phyloP scores from a whole-genome alignment of 148 eudicot species.

The Hydrangea macrophylla region DNA sequence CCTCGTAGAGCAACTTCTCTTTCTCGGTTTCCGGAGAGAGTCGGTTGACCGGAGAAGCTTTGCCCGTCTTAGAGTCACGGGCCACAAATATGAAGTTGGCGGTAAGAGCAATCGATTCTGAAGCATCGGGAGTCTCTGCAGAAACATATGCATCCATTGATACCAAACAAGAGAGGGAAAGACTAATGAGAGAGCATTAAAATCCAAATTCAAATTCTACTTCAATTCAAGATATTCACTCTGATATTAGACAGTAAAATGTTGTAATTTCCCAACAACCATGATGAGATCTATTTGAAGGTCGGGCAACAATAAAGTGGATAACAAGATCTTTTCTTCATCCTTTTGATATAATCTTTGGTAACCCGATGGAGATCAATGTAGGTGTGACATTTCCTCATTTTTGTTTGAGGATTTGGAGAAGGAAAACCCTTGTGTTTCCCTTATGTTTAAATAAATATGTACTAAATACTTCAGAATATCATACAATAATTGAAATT shows the following conservation, averaged over 20 bases:
- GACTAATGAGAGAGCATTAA: too few relatives aligned
- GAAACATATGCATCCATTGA: neutral
- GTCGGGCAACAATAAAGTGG: neutral
- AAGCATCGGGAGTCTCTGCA: constrained; percentile 37
- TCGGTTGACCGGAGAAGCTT: constrained; percentile 85
- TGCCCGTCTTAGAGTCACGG: constrained; percentile 86
- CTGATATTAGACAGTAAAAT: neutral
- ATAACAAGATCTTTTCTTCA: neutral
- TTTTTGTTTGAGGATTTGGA: too few relatives aligned
- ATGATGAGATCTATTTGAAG: neutral
- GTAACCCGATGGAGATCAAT: neutral
- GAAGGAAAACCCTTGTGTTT: too few relatives aligned
- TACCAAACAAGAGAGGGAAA: too few relatives aligned
- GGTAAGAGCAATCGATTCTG: constrained; percentile 63
- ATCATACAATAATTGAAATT: too few relatives aligned
- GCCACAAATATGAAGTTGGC: constrained; percentile 97
- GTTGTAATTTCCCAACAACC: neutral
- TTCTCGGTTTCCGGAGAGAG: constrained; percentile 75
- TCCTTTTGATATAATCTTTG: neutral
- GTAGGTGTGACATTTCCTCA: neutral
- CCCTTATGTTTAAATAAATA: too few relatives aligned
- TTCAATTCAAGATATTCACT: too few relatives aligned
- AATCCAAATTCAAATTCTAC: too few relatives aligned
- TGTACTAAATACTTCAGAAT: too few relatives aligned
- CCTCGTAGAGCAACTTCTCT: constrained; percentile 64